These are phyloP conservation scores for Antitrichia curtipendula DNA, from an alignment of 225 moss, liverwort and hornwort genomes.

Conservation along the genomic window DNA sequence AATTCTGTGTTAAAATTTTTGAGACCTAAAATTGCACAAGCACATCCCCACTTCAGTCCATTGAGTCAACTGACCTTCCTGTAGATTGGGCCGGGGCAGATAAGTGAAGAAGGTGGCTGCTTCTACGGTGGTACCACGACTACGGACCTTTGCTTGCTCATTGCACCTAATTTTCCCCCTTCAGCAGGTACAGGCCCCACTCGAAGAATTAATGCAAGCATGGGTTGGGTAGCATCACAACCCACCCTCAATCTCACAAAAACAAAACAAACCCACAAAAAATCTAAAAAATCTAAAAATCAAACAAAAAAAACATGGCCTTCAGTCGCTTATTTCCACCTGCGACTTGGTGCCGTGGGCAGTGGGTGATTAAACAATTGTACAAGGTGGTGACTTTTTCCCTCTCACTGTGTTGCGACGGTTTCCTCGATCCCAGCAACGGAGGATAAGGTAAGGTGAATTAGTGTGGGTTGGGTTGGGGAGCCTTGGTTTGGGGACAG, in stretches of 20 bases:
- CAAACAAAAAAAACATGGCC: background rate
- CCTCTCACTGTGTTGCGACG: no score
- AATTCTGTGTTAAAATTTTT: no score
- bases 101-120: no score
- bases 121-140: background rate
- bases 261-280: background rate
- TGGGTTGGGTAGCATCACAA: background rate
- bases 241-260: background rate
- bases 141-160: background rate
- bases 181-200: background rate
- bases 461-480: background rate
- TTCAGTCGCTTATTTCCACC: no score
- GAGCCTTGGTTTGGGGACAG: no score
- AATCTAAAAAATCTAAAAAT: accelerated
- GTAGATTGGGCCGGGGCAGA: no score
- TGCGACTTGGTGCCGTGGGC: background rate
- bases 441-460: background rate
- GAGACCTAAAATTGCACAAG: no score
- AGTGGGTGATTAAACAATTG: background rate
- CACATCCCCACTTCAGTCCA: no score
- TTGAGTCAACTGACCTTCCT: no score
- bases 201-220: background rate
- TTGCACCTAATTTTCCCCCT: background rate
- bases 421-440: background rate
- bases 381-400: background rate